Base-by-base conservation (phyloP, 306 rosid species). In the Cicer arietinum region DNA sequence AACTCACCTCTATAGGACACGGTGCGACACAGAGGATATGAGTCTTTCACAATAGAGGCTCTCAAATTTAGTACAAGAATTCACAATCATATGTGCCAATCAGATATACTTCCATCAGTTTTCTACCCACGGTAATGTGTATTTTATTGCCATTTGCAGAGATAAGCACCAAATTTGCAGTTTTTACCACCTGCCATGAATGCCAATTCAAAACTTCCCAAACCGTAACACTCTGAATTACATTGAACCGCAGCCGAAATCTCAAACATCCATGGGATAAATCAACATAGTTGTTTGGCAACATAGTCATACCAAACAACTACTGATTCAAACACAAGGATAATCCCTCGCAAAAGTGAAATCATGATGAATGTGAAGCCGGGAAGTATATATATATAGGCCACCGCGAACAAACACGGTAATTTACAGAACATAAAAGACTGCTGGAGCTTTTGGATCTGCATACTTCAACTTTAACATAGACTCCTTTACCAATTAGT, bases 1-100 rank as follows among this genome's bases (percentile, higher is more conserved):
- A 87, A 69, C 85, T 89, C 81, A 80, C 75, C 87, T 89, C 86
- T 79, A 76, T 73, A 76, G 74, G 79, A 76, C 70, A 76, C 54
- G 77, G 78, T 77, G 71, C 87, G 84, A 63, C 73, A 58, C 16
- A 47, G 57, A 65, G 45, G 50, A 56, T 59, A 71, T 69, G 71
- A 76, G 71, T 83, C 82, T 71, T 72, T 52, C 63, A 53, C 72
- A 74, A 47, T 59, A 79, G 81, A 80, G 74, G 80, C 62, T 84
- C 84, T 73, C 22, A 44, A 73, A 73, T 69, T 50, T 39, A 72
- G 73, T 76, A 7, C 69, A 78, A 80, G 81, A 82, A 82, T 35
- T 78, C 80, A 67, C 85, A 79, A 41, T 48, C 81, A 53, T 52
- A 84, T 71, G 66, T 10, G 69, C 83, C 82, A 80, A 79, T 59